Base-by-base conservation (phyloP, 345 rosid genomes). In the rapeseed (Brassica napus) region DNA sequence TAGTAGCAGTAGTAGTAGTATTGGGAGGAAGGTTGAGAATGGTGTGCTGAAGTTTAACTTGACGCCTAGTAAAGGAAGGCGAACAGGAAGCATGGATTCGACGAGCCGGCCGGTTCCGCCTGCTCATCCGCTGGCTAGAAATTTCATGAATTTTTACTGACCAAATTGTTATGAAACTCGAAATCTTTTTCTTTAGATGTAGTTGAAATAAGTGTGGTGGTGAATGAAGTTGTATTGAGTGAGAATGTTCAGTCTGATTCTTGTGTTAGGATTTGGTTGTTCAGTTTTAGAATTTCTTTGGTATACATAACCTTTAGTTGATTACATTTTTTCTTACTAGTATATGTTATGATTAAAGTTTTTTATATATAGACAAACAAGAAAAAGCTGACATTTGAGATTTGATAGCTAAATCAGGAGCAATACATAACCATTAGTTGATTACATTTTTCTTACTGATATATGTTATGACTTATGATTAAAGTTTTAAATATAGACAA, bases 1-100 rank as follows among this genome's bases (percentile, higher is more conserved):
- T 68, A 68, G 70, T 72, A 68, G 69, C 80, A 58, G 72, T 91
- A 90, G 78, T 60, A 74, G 74, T 83, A 54, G 70, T 90, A 87
- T 72, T 74, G 92, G 84, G 90, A 89, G 78, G 84, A 89, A 81
- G 88, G 85, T 88, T n/a, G 97, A 91, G 34, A 86, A 89, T 77
- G 98, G 99, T 52, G 69, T 91, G 81, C 74, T 93, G 71, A 85
- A 92, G 86, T 93, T 90, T 75, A 90, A 93, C 91, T 77, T 84
- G 85, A 88, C 96, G 7, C 97, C 92, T 24, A 8, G 86, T 87
- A 86, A 92, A 81, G 81, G 84, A 74, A 89, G 97, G 81, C 83
- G 94, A 83, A 81, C 92, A 78, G 83, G 81, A 32, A 86, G 85
- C 11, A 15, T n/a, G 28, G 32, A 73, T 61, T 15, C 70, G 47